Percentiles rank a stretch among this genome's conserved stretches.
Conservation (phyloP, 2,329 filamentous ascomycete genomes). For the Hypoxylon sp. region DNA sequence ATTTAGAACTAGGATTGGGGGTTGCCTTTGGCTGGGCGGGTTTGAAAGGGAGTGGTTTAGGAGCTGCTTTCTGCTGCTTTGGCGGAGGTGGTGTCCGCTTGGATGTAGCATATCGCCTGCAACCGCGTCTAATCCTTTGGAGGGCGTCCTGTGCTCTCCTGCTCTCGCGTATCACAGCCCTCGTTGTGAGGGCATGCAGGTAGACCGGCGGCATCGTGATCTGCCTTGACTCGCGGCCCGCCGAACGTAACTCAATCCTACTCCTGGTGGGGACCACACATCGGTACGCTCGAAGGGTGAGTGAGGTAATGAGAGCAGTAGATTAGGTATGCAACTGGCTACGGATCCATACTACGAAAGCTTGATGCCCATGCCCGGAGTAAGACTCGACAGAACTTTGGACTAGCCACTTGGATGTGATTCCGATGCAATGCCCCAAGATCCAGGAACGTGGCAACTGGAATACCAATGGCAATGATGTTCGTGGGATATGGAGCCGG, state of each 20-base stretch:
- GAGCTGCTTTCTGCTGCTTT: constrained; percentile 14
- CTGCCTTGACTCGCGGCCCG: constrained; percentile 14
- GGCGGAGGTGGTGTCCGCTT: constrained; percentile 14
- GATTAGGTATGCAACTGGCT: constrained; percentile 29
- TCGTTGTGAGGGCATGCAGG: constrained; percentile 10
- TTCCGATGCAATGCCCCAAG: constrained; percentile 21
- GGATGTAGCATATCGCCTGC: constrained; percentile 44
- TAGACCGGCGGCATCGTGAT: constrained; percentile 31
- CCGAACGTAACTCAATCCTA: constrained; percentile 7
- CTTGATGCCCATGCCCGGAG: constrained; percentile 20
- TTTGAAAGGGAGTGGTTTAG: constrained; percentile 48
- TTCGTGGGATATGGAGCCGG: constrained; percentile 39
- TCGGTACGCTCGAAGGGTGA: constrained; percentile 1
- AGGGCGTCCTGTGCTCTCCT: constrained; percentile 22
- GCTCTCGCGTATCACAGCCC: constrained; percentile 27
- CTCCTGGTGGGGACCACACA: background rate
- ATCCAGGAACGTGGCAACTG: constrained; percentile 25
- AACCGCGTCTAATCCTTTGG: constrained; percentile 20
- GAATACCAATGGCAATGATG: constrained; percentile 32
- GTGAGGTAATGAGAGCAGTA: constrained; percentile 19
- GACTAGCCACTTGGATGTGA: constrained; percentile 26
- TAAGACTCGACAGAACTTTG: constrained; percentile 1
- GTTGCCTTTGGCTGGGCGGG: constrained; percentile 23
- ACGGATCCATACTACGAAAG: constrained; percentile 39
- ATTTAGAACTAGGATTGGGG: constrained; percentile 13